phyloP scores from a whole-genome alignment of 1,284 basidiomycete genomes.

The Athelia psychrophila region DNA sequence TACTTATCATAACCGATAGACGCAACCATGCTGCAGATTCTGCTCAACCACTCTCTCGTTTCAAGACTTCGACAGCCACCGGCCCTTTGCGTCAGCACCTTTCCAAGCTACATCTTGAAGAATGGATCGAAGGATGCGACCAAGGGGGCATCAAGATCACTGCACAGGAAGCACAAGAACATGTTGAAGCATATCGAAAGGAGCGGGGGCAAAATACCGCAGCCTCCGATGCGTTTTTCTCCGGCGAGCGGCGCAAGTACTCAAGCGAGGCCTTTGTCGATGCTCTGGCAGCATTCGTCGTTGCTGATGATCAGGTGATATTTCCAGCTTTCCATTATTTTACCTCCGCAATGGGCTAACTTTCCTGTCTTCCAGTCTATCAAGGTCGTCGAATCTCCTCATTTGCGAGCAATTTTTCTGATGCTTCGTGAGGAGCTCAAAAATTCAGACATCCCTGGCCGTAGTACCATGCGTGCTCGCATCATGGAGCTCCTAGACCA shows the following conservation, averaged over 20 bases:
- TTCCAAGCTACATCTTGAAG: neutral
- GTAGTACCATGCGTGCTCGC: conserved; percentile 18
- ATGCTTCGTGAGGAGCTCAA: conserved; percentile 18
- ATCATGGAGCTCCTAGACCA: conserved; percentile 15
- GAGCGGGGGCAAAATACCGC: neutral
- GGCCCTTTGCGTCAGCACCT: neutral
- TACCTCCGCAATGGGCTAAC: conserved; percentile 1
- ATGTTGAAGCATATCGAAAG: neutral
- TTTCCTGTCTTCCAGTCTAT: conserved; percentile 18
- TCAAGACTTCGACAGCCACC: neutral
- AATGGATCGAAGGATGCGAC: neutral
- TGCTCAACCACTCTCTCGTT: too few species aligned
- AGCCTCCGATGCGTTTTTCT: too few species aligned
- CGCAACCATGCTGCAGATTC: neutral
- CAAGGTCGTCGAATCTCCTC: conserved; percentile 23
- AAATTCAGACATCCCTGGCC: conserved; percentile 19
- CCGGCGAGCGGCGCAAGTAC: neutral
- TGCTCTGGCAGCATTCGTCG: conserved; percentile 7
- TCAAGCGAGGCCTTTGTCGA: neutral
- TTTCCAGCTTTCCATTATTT: too few species aligned
- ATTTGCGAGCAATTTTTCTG: conserved; percentile 24
- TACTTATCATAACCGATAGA: neutral
- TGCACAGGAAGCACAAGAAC: neutral
- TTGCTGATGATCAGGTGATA: conserved; percentile 25
- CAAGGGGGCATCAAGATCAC: neutral